These are phyloP conservation scores for Rhynchosporium secalis DNA, from an alignment of 2,329 filamentous ascomycete species.

Conservation along the genomic window DNA sequence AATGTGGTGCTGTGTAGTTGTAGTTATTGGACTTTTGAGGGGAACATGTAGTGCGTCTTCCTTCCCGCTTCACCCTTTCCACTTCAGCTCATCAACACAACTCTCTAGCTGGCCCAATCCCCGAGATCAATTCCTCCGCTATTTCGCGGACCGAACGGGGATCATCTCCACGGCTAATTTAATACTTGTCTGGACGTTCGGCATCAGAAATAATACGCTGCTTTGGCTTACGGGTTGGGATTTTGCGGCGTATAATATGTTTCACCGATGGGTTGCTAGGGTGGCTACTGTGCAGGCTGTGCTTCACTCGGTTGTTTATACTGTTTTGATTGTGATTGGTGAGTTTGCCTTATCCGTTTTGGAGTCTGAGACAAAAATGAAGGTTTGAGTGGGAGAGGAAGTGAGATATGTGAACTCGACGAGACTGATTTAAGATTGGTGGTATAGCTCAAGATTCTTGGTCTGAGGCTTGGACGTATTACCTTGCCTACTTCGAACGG, in stretches of 20 bases:
- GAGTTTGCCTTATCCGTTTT: neutral
- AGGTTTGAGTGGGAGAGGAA: neutral
- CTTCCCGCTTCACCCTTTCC: neutral
- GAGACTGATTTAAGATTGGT: neutral
- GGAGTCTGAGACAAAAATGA: no score
- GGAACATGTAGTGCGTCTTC: neutral
- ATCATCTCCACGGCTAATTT: neutral
- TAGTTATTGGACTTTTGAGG: neutral
- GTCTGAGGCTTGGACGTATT: slow-evolving; percentile 1
- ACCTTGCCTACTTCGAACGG: neutral
- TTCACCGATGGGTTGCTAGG: slow-evolving; percentile 6
- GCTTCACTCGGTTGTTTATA: neutral
- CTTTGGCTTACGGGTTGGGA: slow-evolving; percentile 1
- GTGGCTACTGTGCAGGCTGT: neutral
- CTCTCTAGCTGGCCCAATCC: neutral
- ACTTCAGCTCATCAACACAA: neutral
- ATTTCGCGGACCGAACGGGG: slow-evolving; percentile 1
- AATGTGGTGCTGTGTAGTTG: neutral
- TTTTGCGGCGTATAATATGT: slow-evolving; percentile 6
- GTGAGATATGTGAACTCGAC: neutral
- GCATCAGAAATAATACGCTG: neutral
- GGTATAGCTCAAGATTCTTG: neutral
- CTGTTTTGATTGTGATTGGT: slow-evolving; percentile 5
- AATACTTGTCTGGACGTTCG: neutral
- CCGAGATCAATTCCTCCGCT: neutral